Evolutionary conservation across 805 yeast genomes (phyloP).

Genomic region (Sugiyamaella chiloensis): DNA sequence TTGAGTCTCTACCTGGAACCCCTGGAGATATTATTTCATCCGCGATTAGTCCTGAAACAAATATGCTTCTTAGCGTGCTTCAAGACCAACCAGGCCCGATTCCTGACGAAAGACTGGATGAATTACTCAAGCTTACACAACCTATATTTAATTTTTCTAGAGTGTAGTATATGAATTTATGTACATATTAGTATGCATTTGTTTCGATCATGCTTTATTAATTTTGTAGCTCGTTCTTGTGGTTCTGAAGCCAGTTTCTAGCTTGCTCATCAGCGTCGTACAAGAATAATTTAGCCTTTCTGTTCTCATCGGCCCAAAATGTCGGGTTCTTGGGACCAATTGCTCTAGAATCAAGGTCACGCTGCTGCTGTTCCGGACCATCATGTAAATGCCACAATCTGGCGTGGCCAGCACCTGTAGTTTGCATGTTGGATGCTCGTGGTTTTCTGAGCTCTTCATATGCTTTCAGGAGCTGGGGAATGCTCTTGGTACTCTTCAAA

Average conservation of each 20-base stretch:
- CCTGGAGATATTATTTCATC: not conserved
- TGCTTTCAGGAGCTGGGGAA: not conserved
- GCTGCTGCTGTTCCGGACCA: not conserved
- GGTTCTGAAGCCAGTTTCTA: not conserved
- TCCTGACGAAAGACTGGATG: slow-evolving; percentile 6
- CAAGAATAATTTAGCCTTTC: not conserved
- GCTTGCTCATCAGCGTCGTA: not conserved
- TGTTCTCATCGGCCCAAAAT: not conserved
- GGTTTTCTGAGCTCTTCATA: not conserved
- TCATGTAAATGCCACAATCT: not conserved
- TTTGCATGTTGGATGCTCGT: not conserved
- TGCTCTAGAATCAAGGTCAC: not conserved
- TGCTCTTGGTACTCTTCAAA: not conserved
- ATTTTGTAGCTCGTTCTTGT: too few species aligned
- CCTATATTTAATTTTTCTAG: not conserved
- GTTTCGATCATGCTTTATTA: too few species aligned
- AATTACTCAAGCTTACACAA: slow-evolving; percentile 1
- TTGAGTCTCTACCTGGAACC: slow-evolving; percentile 2
- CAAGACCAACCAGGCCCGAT: slow-evolving; percentile 8
- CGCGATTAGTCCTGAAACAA: slow-evolving; percentile 1
- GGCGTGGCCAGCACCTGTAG: not conserved
- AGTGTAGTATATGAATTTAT: not conserved
- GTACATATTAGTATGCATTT: too few species aligned
- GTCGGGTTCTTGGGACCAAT: not conserved
- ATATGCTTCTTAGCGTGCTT: not conserved